phyloP scores from a whole-genome alignment of 495 filamentous ascomycete genomes.

The Tuber microsphaerosporum region DNA sequence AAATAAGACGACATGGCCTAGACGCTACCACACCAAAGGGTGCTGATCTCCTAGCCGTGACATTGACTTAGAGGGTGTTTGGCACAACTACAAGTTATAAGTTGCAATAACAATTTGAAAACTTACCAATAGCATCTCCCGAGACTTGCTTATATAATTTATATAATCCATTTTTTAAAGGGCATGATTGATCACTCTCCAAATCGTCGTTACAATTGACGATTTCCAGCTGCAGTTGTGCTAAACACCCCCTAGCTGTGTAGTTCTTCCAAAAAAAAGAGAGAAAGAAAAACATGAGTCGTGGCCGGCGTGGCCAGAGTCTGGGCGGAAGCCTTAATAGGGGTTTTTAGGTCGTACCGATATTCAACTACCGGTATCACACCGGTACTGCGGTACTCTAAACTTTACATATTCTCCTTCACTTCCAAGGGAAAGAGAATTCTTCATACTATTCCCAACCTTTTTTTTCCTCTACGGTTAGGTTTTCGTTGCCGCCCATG shows the following conservation, averaged over 20 bases:
- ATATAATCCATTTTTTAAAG: too few species aligned
- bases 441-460: background rate
- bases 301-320: too few species aligned
- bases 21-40: background rate
- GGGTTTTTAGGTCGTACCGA: background rate
- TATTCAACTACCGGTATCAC: too few species aligned
- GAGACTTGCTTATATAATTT: too few species aligned
- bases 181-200: too few species aligned
- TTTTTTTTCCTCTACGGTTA: too few species aligned
- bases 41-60: background rate
- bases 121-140: too few species aligned
- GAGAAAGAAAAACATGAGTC: background rate
- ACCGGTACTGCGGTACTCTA: background rate
- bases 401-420: background rate
- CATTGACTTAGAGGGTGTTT: background rate
- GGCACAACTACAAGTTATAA: too few species aligned
- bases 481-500: too few species aligned
- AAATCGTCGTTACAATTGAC: too few species aligned
- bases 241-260: background rate
- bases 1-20: background rate
- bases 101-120: too few species aligned
- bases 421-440: background rate
- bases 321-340: background rate
- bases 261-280: background rate
- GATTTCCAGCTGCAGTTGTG: too few species aligned